Evolutionary conservation across 1,139 yeast species (phyloP).

Genomic region (Pichia terricola): DNA sequence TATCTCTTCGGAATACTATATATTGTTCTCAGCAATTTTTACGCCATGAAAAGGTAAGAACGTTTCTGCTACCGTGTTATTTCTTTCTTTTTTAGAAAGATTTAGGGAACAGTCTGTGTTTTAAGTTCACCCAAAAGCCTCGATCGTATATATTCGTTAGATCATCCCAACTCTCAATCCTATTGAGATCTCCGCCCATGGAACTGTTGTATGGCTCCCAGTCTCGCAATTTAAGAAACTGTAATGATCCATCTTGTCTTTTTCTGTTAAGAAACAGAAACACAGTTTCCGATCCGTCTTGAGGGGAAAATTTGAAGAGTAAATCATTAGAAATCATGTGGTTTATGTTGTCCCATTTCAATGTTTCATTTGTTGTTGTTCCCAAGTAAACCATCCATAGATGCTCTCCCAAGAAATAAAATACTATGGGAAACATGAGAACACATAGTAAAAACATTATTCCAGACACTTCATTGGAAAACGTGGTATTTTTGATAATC

Average conservation of each 20-base stretch:
- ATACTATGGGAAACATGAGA: constrained; percentile 43
- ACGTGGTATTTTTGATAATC: constrained; percentile 24
- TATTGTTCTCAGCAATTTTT: too few species aligned
- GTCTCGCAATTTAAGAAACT: constrained; percentile 13
- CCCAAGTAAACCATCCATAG: constrained; percentile 60
- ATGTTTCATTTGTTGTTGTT: constrained; percentile 82
- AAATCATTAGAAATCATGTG: constrained; percentile 40
- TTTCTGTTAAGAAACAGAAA: constrained; percentile 7
- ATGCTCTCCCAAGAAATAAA: constrained; percentile 54
- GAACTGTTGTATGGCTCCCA: constrained; percentile 4
- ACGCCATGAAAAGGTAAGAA: too few species aligned
- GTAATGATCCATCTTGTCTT: neutral
- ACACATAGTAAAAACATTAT: constrained; percentile 44
- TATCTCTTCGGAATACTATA: too few species aligned
- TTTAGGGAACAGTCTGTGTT: constrained; percentile 27
- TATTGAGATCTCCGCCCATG: constrained; percentile 5
- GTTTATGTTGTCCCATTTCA: constrained; percentile 73
- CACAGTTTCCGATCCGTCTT: constrained; percentile 1
- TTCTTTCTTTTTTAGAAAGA: neutral
- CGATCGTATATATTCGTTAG: constrained; percentile 57
- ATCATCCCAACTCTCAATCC: constrained; percentile 35
- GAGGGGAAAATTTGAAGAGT: constrained; percentile 28
- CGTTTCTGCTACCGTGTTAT: too few species aligned
- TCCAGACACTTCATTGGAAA: constrained; percentile 37
- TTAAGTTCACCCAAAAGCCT: constrained; percentile 47